These are phyloP conservation scores for Ilex paraguariensis DNA, from an alignment of 305 asterid species.

Conservation along the genomic window DNA sequence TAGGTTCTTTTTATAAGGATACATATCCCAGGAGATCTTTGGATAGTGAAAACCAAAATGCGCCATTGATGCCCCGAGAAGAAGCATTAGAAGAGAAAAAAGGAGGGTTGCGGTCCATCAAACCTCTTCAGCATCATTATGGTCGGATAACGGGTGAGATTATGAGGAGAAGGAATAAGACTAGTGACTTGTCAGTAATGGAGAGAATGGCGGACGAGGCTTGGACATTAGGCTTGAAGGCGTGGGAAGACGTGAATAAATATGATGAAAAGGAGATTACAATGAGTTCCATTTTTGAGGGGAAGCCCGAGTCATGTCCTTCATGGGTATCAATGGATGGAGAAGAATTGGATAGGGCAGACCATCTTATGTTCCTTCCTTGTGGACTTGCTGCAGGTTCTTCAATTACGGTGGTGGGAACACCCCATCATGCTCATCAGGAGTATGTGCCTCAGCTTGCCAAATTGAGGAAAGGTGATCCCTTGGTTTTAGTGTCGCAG, in stretches of 20 bases:
- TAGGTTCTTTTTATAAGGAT: constrained; percentile 31
- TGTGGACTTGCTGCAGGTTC: constrained; percentile 99
- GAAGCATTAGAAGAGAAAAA: constrained; percentile 27
- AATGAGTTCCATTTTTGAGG: constrained; percentile 65
- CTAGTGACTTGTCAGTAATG: constrained; percentile 44
- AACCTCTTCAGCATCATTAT: constrained; percentile 42
- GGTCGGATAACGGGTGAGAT: constrained; percentile 75
- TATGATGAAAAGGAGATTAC: constrained; percentile 50
- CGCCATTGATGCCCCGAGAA: constrained; percentile 23
- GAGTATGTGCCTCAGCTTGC: constrained; percentile 89
- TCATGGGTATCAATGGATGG: constrained; percentile 71
- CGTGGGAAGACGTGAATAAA: constrained; percentile 80
- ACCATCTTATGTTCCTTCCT: constrained; percentile 70
- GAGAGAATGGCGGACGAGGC: constrained; percentile 95
- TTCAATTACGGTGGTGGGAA: constrained; percentile 83
- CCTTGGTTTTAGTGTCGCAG: constrained; percentile 74
- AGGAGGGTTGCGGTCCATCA: constrained; percentile 10
- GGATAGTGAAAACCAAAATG: constrained; percentile 35
- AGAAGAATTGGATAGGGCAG: constrained; percentile 52
- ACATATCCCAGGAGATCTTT: constrained; percentile 47
- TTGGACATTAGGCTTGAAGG: constrained; percentile 77
- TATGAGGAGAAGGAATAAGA: constrained; percentile 46
- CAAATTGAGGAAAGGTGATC: constrained; percentile 39
- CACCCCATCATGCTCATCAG: constrained; percentile 81
- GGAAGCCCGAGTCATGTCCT: constrained; percentile 91